Base-by-base conservation (phyloP, 1,284 basidiomycete genomes). In the Sporisorium sorghi region DNA sequence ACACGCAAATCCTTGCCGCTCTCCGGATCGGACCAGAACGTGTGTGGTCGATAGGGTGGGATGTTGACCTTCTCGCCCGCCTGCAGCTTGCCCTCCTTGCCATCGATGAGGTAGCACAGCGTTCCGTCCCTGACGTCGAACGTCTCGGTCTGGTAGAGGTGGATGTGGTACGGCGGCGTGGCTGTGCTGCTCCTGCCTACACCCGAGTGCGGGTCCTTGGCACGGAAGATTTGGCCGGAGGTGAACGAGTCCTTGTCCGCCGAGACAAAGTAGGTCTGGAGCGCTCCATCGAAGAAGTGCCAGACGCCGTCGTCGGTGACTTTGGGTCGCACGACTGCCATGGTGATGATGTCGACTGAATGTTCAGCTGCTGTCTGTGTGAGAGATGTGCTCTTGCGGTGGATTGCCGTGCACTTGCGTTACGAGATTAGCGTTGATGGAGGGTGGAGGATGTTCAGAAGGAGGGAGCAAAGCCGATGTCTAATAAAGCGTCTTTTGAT, bases 111-210 rank as follows among this genome's bases (percentile, higher is more conserved):
- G 60, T 85, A 85, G 56, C 74, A 70, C 23, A 85, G 66, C 11
- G 67, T 76, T n/a, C 83, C 84, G 11, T 69, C 37, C 49, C 74
- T 64, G 6, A 84, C 82, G 21, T 78, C 66, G 56, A 84, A 85
- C 8, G 72, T 77, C 60, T 85, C 83, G 44, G 73, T 59, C 39
- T 85, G 83, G 58, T 70, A 85, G 23, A 76, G 71, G 49, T 85
- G 83, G 32, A 74, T 80, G 55, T 84, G 84, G 51, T 82, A 83
- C 0, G 84, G 83, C 21, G 84, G 84, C 15, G 82, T 83, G n/a
- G 79, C 78, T 11, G 78, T 84, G 21, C 76, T 73, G 15, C 69
- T 58, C 23, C 65, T 46, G 3, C 83, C 83, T 14, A 76, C 62
- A 6, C 78, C 80, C 21, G 81, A 80, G 53, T 82, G 79, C 19